Evolutionary conservation across 768 basidiomycete species (phyloP), one percentile per base, ranked within the genome.

Genomic region (Heimioporus sp.): DNA sequence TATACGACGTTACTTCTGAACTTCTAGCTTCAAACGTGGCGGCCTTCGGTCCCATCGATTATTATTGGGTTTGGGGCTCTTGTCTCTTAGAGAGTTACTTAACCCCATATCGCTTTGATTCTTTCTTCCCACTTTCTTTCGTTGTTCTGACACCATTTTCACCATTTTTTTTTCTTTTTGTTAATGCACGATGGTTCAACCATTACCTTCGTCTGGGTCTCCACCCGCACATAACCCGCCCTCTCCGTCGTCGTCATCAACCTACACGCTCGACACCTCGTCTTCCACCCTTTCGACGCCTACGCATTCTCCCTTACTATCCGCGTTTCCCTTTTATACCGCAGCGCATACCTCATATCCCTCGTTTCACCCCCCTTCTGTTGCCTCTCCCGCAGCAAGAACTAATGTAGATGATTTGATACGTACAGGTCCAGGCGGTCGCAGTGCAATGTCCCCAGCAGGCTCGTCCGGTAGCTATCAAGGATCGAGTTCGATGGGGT

Each of bases 391-490:
- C 17, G 17, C 50, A 10, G 21, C 48, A 36, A 28, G 43, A 19
- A 24, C 65, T 66, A 10, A 68, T 38, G 11, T 38, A 2, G 34
- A 36, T n/a, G 16, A 11, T 43, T 15, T 40, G 28, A 9, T 36
- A 5, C 15, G 30, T 10, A 39, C 46, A 70, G 66, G 62, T 10
- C 48, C 48, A 15, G 60, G 48, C 39, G 49, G 46, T 30, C 39
- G 58, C 17, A 54, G 53, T 15, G 56, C 62, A 0, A 52, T 34
- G 11, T 68, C 66, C 0, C 66, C 66, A 0, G 52, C 57, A 4
- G 58, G 54, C 28, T 70, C 68, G 0, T 65, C 52, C 32, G 60
- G 52, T 10, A 65, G 61, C 32, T 51, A 64, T 46, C 59, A 41
- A 11, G 53, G 58, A 11, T 56, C 66, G 13, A 57, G 55, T 4